These are phyloP conservation scores for Fusarium beomiforme DNA, from an alignment of 2,329 filamentous ascomycete genomes.

Conservation along the genomic window DNA sequence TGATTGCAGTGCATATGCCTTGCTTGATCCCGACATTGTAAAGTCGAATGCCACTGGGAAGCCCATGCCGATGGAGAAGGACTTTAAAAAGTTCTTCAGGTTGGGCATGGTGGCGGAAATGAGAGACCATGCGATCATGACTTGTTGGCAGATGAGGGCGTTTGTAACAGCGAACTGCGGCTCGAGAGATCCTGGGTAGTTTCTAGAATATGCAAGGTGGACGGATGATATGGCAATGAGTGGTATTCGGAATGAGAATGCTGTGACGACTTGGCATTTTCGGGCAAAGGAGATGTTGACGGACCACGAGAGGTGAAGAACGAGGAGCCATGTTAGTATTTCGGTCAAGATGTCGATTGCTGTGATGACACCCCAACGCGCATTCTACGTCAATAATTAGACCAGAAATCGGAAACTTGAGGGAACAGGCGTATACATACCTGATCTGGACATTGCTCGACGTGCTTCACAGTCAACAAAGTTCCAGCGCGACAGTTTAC, in stretches of 20 bases:
- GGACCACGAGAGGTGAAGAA: conserved; percentile 23
- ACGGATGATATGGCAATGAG: conserved; percentile 31
- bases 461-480: conserved; percentile 7
- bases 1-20: conserved; percentile 28
- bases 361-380: conserved; percentile 22
- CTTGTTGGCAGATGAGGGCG: conserved; percentile 22
- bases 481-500: conserved; percentile 6
- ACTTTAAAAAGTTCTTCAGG: conserved; percentile 37
- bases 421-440: background rate
- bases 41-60: conserved; percentile 28
- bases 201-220: conserved; percentile 12
- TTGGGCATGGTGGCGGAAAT: conserved; percentile 35
- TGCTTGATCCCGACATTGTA: conserved; percentile 1
- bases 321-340: conserved; percentile 16
- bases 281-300: conserved; percentile 27
- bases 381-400: background rate
- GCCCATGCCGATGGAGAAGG: conserved; percentile 35
- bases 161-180: conserved; percentile 34
- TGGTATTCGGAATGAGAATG: conserved; percentile 34
- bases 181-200: conserved; percentile 11
- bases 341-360: conserved; percentile 25
- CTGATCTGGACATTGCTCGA: conserved; percentile 26
- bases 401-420: background rate
- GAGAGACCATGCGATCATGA: conserved; percentile 34
- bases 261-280: conserved; percentile 29